A percentile compares a stretch with the other conserved stretches of the same genome.
Conservation (phyloP, 1,139 yeast species). For the Sugiyamaella japonica region DNA sequence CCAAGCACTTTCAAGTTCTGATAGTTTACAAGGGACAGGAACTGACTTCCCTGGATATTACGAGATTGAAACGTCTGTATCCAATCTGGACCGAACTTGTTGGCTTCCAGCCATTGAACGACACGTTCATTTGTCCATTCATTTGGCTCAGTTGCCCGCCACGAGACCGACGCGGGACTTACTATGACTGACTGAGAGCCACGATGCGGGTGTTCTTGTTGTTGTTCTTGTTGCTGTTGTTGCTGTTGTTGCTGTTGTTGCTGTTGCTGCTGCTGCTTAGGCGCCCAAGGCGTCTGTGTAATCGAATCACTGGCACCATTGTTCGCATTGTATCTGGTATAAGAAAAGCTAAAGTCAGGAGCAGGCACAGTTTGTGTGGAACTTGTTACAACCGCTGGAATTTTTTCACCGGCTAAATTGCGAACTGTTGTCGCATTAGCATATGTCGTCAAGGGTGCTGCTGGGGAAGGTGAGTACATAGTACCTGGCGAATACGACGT, state of each 20-base stretch:
- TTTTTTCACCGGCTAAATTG: neutral
- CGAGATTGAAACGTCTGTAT: slow-evolving; percentile 58
- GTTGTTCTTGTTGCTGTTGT: neutral
- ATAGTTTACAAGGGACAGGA: slow-evolving; percentile 67
- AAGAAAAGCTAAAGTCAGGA: neutral
- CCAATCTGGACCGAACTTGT: slow-evolving; percentile 77
- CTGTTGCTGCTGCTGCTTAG: neutral
- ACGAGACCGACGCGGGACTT: slow-evolving; percentile 29
- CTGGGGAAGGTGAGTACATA: slow-evolving; percentile 11
- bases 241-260: neutral
- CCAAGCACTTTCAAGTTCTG: slow-evolving; percentile 51
- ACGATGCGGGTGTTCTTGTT: no score
- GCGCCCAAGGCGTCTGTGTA: slow-evolving; percentile 6
- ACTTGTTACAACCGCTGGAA: neutral
- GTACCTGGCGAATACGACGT: slow-evolving; percentile 3
- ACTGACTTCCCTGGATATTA: slow-evolving; percentile 62
- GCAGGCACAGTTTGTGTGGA: neutral
- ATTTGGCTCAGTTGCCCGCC: slow-evolving; percentile 40
- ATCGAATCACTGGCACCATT: neutral
- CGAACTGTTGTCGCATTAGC: neutral
- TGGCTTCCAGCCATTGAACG: slow-evolving; percentile 60
- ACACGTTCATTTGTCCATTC: slow-evolving; percentile 76
- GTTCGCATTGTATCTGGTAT: neutral
- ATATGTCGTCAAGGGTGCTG: slow-evolving; percentile 12
- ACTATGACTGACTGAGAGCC: slow-evolving; percentile 7